A percentile compares a stretch with the other conserved stretches of the same genome.
Conservation (phyloP, 495 filamentous ascomycete genomes). For the Neurospora discreta region DNA sequence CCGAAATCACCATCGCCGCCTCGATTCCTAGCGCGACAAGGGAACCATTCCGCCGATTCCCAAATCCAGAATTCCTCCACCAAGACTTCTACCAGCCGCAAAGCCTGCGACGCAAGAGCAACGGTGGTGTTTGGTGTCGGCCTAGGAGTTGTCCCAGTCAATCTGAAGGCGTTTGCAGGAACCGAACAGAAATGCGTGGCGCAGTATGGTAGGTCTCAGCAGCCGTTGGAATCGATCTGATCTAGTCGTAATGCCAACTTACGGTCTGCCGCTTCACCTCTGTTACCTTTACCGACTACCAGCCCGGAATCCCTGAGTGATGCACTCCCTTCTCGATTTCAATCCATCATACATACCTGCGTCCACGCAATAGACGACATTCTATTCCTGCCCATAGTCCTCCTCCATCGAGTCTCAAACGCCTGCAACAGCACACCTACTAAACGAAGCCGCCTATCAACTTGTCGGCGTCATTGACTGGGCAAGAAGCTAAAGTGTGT, state of each 20-base stretch:
- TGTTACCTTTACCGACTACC: not conserved
- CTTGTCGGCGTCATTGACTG: conserved; percentile 27
- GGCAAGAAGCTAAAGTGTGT: conserved; percentile 20
- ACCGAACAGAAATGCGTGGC: not conserved
- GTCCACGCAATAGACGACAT: conserved; percentile 21
- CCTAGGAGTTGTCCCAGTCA: too few species aligned
- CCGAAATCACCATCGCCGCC: not conserved
- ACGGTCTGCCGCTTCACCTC: conserved; percentile 24
- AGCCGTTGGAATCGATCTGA: conserved; percentile 20
- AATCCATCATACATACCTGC: conserved; percentile 20
- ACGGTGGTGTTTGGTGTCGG: conserved; percentile 12
- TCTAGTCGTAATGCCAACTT: conserved; percentile 22
- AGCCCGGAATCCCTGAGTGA: conserved; percentile 21
- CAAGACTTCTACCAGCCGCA: conserved; percentile 26
- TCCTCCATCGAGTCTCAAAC: conserved; percentile 29
- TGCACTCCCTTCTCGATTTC: conserved; percentile 27
- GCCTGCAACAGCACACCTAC: conserved; percentile 29
- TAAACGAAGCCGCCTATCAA: conserved; percentile 22
- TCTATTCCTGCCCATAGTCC: conserved; percentile 30
- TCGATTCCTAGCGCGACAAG: not conserved
- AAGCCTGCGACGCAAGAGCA: conserved; percentile 24
- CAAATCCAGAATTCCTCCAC: conserved; percentile 13
- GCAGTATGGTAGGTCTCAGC: not conserved
- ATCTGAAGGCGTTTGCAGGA: too few species aligned
- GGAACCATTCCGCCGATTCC: conserved; percentile 21